These are phyloP conservation scores for Saksenaea vasiformis DNA, from an alignment of 371 early-diverging fungal species.

Conservation along the genomic window DNA sequence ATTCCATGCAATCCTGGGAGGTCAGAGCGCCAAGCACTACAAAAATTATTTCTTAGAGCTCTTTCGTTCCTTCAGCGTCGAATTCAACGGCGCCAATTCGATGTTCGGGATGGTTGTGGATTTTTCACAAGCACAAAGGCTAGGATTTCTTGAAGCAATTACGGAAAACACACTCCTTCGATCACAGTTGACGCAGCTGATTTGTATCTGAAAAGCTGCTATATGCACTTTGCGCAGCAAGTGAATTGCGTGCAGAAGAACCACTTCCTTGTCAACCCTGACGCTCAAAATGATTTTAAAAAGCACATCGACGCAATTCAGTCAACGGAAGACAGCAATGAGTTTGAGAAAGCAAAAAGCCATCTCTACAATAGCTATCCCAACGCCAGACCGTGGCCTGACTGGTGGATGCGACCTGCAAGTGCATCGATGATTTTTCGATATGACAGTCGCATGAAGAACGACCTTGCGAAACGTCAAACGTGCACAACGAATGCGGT, in stretches of 20 bases:
- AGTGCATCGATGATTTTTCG: background rate
- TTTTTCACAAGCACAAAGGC: background rate
- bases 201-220: background rate
- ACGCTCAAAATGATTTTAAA: too few relatives aligned
- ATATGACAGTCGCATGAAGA: background rate
- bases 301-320: too few relatives aligned
- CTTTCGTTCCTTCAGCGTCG: too few relatives aligned
- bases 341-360: too few relatives aligned
- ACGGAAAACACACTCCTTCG: background rate
- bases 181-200: background rate
- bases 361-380: background rate
- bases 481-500: background rate
- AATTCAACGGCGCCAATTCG: too few relatives aligned
- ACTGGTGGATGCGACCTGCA: background rate
- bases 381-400: background rate
- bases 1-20: background rate
- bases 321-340: too few relatives aligned
- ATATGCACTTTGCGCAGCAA: background rate
- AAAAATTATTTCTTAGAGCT: background rate
- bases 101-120: background rate
- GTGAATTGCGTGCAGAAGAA: background rate
- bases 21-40: background rate
- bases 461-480: background rate
- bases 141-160: background rate
- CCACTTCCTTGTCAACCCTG: background rate